Conservation (phyloP, 306 rosid species). For the Sphenostylis stenocarpa region DNA sequence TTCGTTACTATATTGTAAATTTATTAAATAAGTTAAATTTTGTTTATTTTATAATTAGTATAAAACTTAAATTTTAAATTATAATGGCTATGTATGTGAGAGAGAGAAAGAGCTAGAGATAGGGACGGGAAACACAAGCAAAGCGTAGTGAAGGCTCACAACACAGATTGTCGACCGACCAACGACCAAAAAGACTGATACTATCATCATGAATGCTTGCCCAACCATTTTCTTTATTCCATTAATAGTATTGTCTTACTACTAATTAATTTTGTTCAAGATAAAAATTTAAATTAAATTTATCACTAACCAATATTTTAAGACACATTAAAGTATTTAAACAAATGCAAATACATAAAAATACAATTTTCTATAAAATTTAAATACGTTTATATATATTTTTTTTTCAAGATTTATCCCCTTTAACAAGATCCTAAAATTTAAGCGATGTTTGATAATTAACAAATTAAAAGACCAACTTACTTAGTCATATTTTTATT, state of each 20-base stretch:
- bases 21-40: no score
- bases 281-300: background rate
- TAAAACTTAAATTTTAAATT: no score
- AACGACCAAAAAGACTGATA: conserved; percentile 71
- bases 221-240: conserved; percentile 29
- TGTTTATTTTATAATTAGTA: no score
- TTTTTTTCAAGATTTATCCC: no score
- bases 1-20: background rate
- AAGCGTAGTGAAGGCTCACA: conserved; percentile 59
- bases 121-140: conserved; percentile 58
- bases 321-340: no score
- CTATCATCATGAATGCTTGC: conserved; percentile 65
- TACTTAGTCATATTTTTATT: background rate
- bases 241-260: background rate
- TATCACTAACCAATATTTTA: no score
- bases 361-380: no score
- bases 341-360: no score
- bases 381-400: no score
- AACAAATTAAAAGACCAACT: background rate
- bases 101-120: conserved; percentile 19
- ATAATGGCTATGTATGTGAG: background rate
- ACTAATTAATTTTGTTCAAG: background rate
- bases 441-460: no score
- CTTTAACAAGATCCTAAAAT: no score
- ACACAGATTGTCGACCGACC: conserved; percentile 93